These are phyloP conservation scores for Fagopyrum tataricum DNA, from an alignment of 148 eudicot species.

Conservation along the genomic window DNA sequence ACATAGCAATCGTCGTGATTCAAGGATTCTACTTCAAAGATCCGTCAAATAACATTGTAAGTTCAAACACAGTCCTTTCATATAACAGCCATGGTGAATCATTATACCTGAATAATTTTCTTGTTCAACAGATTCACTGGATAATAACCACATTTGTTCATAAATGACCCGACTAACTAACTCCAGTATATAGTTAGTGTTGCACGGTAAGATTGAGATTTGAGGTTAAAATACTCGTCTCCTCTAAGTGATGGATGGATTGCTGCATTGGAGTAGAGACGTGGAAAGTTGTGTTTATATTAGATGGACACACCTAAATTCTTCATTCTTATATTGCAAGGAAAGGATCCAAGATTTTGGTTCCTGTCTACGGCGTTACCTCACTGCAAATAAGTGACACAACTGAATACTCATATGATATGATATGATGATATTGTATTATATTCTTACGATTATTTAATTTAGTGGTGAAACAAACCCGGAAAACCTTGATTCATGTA, in stretches of 20 bases:
- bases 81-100: not conserved
- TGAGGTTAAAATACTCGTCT: not conserved
- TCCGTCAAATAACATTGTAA: conserved; percentile 71
- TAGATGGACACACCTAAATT: too few species aligned
- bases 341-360: too few species aligned
- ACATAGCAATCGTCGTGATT: conserved; percentile 49
- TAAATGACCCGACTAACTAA: conserved; percentile 21
- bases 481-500: not conserved
- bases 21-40: conserved; percentile 73
- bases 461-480: not conserved
- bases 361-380: not conserved
- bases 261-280: too few species aligned
- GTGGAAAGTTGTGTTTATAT: too few species aligned
- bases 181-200: not conserved
- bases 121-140: conserved; percentile 51
- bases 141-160: conserved; percentile 38
- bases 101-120: conserved; percentile 2
- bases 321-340: too few species aligned
- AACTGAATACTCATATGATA: too few species aligned
- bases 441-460: not conserved
- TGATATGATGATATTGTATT: not conserved
- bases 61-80: conserved; percentile 14
- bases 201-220: conserved; percentile 17
- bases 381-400: not conserved
- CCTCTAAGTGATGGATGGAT: not conserved